These are phyloP conservation scores for Phaseolus lunatus DNA, from an alignment of 306 rosid genomes.

Conservation along the genomic window DNA sequence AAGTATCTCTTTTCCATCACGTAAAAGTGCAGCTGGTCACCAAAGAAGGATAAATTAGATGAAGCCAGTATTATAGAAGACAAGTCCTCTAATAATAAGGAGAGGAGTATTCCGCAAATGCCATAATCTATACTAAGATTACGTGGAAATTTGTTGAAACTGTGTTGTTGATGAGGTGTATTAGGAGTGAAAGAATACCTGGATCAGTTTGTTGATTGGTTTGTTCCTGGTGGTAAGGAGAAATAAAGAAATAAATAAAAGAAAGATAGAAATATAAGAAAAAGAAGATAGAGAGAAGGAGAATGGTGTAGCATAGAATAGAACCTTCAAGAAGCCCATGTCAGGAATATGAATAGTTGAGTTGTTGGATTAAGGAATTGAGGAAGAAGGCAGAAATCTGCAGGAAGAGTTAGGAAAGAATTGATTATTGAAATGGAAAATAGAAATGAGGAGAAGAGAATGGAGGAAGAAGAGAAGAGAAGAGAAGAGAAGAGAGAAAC, in stretches of 20 bases:
- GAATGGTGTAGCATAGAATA: slow-evolving; percentile 43
- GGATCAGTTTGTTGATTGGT: slow-evolving; percentile 40
- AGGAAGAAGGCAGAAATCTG: slow-evolving; percentile 36
- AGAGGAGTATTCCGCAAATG: neutral
- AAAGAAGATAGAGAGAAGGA: neutral
- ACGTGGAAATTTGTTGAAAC: slow-evolving; percentile 5
- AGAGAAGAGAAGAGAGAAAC: slow-evolving; percentile 16
- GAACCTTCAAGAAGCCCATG: slow-evolving; percentile 46
- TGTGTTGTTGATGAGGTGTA: slow-evolving; percentile 13
- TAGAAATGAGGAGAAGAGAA: neutral
- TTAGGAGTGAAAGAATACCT: slow-evolving; percentile 33
- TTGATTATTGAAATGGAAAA: neutral
- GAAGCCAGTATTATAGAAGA: neutral
- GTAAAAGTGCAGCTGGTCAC: slow-evolving; percentile 60
- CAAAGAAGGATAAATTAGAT: slow-evolving; percentile 30
- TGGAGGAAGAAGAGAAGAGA: neutral
- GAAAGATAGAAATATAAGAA: neutral
- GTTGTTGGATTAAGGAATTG: neutral
- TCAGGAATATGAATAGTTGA: neutral
- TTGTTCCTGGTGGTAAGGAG: slow-evolving; percentile 36
- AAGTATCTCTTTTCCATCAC: slow-evolving; percentile 81
- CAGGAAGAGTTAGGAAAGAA: neutral
- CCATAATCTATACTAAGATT: neutral
- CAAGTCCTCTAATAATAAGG: neutral
- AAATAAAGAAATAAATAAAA: slow-evolving; percentile 22